These are phyloP conservation scores for Casaregolazyma suthepensis DNA, from an alignment of 1,139 yeast genomes.

Conservation along the genomic window DNA sequence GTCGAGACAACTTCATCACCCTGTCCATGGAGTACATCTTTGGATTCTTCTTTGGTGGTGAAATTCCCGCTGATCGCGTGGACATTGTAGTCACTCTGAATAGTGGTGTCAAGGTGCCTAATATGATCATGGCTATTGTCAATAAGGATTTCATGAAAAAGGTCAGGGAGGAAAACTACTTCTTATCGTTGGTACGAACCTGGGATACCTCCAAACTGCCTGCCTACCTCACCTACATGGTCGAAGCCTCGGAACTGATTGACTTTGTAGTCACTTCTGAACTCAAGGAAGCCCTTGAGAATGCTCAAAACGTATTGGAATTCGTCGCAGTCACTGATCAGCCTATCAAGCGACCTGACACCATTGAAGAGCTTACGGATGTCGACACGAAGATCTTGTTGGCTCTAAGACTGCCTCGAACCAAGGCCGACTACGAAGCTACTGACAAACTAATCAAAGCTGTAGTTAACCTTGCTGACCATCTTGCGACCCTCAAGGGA, in stretches of 20 bases:
- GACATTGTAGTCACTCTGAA: slow-evolving; percentile 56
- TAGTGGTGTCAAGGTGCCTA: slow-evolving; percentile 43
- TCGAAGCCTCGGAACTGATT: slow-evolving; percentile 78
- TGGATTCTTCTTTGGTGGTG: slow-evolving; percentile 48
- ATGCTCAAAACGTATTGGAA: slow-evolving; percentile 51
- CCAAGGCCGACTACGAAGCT: slow-evolving; percentile 42
- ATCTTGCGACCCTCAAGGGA: slow-evolving; percentile 40
- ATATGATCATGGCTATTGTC: slow-evolving; percentile 77
- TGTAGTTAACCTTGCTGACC: slow-evolving; percentile 49
- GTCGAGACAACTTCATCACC: slow-evolving; percentile 76
- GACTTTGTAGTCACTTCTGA: slow-evolving; percentile 54
- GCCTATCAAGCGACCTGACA: slow-evolving; percentile 57
- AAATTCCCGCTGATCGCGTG: slow-evolving; percentile 41
- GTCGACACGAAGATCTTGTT: slow-evolving; percentile 50
- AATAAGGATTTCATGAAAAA: slow-evolving; percentile 79
- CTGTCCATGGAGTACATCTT: slow-evolving; percentile 52
- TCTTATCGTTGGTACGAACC: slow-evolving; percentile 77
- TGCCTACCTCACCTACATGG: slow-evolving; percentile 73
- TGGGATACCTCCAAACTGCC: slow-evolving; percentile 67
- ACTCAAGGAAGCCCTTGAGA: slow-evolving; percentile 44
- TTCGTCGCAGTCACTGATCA: slow-evolving; percentile 80
- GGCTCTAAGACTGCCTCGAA: slow-evolving; percentile 44
- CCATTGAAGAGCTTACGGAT: slow-evolving; percentile 35
- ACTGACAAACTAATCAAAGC: slow-evolving; percentile 46
- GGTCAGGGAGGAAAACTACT: slow-evolving; percentile 71